These are phyloP conservation scores for Podaxis carcinomalis DNA, from an alignment of 768 basidiomycete genomes.

Conservation along the genomic window DNA sequence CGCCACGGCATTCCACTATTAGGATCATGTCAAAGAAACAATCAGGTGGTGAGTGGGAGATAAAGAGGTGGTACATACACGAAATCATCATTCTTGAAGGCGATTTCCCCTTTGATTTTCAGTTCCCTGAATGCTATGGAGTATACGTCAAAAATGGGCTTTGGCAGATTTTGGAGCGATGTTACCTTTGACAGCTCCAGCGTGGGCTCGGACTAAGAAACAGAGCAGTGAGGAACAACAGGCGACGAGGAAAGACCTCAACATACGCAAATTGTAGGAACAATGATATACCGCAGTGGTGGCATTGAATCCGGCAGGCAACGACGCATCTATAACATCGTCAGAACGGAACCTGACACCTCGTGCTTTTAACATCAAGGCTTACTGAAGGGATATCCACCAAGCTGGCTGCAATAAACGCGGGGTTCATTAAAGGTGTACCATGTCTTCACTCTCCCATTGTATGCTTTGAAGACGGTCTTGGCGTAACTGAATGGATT, in stretches of 20 bases:
- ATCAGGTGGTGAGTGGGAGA: neutral
- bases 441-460: constrained; percentile 46
- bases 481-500: constrained; percentile 35
- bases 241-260: neutral
- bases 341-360: no score
- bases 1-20: constrained; percentile 43
- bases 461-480: constrained; percentile 44
- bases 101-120: constrained; percentile 48
- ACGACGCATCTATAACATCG: constrained; percentile 26
- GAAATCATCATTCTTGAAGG: constrained; percentile 51
- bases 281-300: constrained; percentile 43
- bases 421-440: constrained; percentile 52
- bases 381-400: constrained; percentile 39
- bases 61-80: constrained; percentile 25
- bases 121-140: constrained; percentile 37
- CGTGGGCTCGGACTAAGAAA: constrained; percentile 40
- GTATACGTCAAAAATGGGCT: neutral
- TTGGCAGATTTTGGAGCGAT: neutral
- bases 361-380: neutral
- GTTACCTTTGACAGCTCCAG: constrained; percentile 43
- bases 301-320: constrained; percentile 38
- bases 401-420: constrained; percentile 35
- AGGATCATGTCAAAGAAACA: neutral
- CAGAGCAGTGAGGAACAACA: neutral
- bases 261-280: constrained; percentile 38